Percentiles rank a stretch among this genome's conserved stretches.
These are phyloP conservation scores for Cylindricascospora bacillispora DNA, from an alignment of 1,139 yeast species.

Conservation along the genomic window DNA sequence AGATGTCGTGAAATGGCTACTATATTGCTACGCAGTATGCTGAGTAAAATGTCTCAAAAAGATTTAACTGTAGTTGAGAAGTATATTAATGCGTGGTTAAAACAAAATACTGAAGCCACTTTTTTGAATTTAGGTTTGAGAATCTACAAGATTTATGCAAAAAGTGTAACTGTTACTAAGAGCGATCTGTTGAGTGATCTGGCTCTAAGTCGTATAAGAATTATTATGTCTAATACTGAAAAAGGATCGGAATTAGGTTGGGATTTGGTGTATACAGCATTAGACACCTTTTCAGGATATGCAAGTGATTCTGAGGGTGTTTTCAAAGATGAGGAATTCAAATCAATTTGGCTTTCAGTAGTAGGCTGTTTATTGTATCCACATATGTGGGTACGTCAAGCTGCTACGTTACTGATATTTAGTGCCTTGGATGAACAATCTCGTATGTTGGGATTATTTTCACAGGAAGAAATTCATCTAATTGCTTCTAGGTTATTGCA, in stretches of 20 bases:
- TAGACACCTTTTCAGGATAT: slow-evolving; percentile 37
- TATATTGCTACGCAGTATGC: slow-evolving; percentile 42
- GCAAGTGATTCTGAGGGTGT: slow-evolving; percentile 25
- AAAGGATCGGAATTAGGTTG: slow-evolving; percentile 36
- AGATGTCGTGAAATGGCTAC: slow-evolving; percentile 81
- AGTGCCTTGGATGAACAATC: background rate
- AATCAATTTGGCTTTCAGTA: slow-evolving; percentile 39
- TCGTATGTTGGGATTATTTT: background rate
- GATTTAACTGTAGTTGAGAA: slow-evolving; percentile 40
- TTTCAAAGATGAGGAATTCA: slow-evolving; percentile 21
- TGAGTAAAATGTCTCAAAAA: slow-evolving; percentile 38
- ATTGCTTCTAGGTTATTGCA: slow-evolving; percentile 58
- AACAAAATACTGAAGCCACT: slow-evolving; percentile 38
- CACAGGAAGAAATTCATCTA: slow-evolving; percentile 38
- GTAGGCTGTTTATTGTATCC: slow-evolving; percentile 60
- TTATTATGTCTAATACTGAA: slow-evolving; percentile 30
- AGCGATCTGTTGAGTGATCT: slow-evolving; percentile 31
- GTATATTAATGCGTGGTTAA: slow-evolving; percentile 58
- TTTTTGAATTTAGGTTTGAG: slow-evolving; percentile 69
- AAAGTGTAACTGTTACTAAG: slow-evolving; percentile 30
- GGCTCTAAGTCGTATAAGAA: slow-evolving; percentile 30
- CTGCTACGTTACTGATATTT: slow-evolving; percentile 46
- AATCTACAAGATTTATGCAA: slow-evolving; percentile 52
- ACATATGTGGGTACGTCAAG: slow-evolving; percentile 81
- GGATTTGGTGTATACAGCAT: slow-evolving; percentile 63